Conservation (phyloP, 495 filamentous ascomycete genomes). For the Penicillium ochrochloron region DNA sequence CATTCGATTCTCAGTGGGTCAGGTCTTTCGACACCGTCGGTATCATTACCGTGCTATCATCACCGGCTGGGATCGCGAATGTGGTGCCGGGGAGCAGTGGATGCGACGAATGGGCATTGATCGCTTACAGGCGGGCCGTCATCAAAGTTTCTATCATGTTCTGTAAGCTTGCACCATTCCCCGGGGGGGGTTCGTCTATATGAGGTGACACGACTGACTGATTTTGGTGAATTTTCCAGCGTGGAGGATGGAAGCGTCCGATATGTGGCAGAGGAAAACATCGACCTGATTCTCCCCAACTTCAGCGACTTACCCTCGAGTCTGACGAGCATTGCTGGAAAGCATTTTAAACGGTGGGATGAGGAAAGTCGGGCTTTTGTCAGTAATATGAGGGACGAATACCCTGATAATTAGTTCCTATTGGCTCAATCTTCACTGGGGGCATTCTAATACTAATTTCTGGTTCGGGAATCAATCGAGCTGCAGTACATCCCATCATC, state of each 20-base stretch:
- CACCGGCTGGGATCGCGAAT: conserved; percentile 79
- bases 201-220: conserved; percentile 9
- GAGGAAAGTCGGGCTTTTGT: conserved; percentile 67
- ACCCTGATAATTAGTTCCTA: conserved; percentile 72
- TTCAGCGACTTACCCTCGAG: conserved; percentile 51
- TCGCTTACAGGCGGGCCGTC: conserved; percentile 60
- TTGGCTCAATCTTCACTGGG: not conserved
- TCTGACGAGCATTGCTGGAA: conserved; percentile 74
- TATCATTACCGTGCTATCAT: conserved; percentile 83
- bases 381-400: conserved; percentile 84
- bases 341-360: conserved; percentile 90
- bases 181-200: conserved; percentile 3
- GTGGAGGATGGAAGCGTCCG: conserved; percentile 72
- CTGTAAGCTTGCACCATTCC: conserved; percentile 60
- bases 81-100: conserved; percentile 55
- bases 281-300: conserved; percentile 62
- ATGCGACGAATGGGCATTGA: conserved; percentile 68
- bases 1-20: conserved; percentile 77
- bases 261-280: conserved; percentile 89
- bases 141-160: conserved; percentile 83
- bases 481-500: too few species aligned
- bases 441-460: not conserved
- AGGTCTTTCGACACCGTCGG: conserved; percentile 80
- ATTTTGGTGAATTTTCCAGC: conserved; percentile 39
- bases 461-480: too few species aligned